These are phyloP conservation scores for Rhododendron vialii DNA, from an alignment of 148 eudicot species.

Conservation along the genomic window DNA sequence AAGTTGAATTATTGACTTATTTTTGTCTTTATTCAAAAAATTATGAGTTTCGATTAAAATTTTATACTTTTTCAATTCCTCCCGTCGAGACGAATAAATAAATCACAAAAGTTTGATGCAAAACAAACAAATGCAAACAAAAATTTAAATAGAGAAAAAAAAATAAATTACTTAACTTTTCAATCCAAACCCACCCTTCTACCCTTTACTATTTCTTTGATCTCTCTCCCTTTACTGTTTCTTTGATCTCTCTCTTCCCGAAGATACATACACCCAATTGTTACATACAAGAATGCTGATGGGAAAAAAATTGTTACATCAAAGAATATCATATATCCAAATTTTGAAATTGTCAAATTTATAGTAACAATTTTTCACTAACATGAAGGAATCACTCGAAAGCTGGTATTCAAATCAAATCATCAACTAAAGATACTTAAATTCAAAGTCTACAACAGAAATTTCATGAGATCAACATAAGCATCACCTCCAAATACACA, in stretches of 20 bases:
- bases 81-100: no score
- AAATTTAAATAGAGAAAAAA: no score
- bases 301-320: not conserved
- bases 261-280: not conserved
- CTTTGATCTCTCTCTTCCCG: not conserved
- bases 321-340: not conserved
- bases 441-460: not conserved
- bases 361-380: not conserved
- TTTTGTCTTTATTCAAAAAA: no score
- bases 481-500: not conserved
- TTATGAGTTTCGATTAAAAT: no score
- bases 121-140: no score
- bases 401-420: constrained; percentile 3
- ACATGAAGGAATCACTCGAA: not conserved
- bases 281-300: not conserved
- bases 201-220: not conserved
- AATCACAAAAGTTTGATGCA: no score
- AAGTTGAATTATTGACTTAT: no score
- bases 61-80: no score
- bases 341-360: not conserved
- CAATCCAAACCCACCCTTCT: no score
- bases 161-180: no score
- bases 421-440: not conserved
- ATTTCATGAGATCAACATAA: constrained; percentile 5
- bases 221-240: not conserved